phyloP scores from a whole-genome alignment of 768 basidiomycete species.

The Suillus weaverae region DNA sequence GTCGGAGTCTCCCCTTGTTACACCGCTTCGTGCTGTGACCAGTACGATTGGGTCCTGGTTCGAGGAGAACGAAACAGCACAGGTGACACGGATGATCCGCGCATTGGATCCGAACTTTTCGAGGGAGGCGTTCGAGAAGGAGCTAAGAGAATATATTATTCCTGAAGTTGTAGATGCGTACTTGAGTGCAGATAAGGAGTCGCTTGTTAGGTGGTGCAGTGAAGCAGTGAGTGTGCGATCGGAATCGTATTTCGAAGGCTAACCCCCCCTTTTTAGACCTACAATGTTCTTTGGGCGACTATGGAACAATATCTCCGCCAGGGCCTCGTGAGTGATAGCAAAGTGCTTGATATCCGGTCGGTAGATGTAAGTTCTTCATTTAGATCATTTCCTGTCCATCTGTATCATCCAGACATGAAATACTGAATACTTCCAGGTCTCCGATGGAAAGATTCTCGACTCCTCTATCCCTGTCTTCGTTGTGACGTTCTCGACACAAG shows the following conservation, averaged over 20 bases:
- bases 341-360: slow-evolving; percentile 94
- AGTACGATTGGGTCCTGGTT: slow-evolving; percentile 86
- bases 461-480: slow-evolving; percentile 89
- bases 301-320: slow-evolving; percentile 93
- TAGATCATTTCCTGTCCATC: not conserved
- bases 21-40: slow-evolving; percentile 79
- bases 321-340: slow-evolving; percentile 89
- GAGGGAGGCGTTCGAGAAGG: slow-evolving; percentile 83
- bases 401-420: not conserved
- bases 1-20: slow-evolving; percentile 88
- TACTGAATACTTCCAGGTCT: slow-evolving; percentile 49
- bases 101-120: slow-evolving; percentile 85
- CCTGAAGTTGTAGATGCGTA: slow-evolving; percentile 98
- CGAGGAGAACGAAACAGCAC: slow-evolving; percentile 98
- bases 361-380: slow-evolving; percentile 72
- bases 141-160: slow-evolving; percentile 94
- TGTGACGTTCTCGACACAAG: slow-evolving; percentile 90
- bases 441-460: slow-evolving; percentile 86
- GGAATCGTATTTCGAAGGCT: not conserved
- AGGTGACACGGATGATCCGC: slow-evolving; percentile 85
- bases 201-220: slow-evolving; percentile 87
- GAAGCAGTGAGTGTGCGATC: slow-evolving; percentile 72
- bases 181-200: slow-evolving; percentile 83
- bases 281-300: slow-evolving; percentile 97
- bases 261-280: slow-evolving; percentile 58